Evolutionary conservation across 2,329 filamentous ascomycete genomes (phyloP).

Genomic region (Sclerotinia glacialis): DNA sequence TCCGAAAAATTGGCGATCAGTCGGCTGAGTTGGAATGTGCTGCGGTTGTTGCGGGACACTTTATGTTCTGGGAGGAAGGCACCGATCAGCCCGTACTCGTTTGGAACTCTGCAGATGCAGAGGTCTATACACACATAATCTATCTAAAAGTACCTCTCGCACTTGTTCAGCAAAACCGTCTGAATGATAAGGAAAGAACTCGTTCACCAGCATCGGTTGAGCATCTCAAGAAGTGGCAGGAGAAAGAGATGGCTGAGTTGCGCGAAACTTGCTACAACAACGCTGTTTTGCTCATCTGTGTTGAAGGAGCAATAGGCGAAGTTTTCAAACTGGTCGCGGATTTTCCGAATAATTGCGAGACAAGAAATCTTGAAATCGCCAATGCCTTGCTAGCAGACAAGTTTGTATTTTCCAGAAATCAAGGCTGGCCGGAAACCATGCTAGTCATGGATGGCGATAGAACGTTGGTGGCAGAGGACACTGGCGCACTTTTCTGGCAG

Average conservation of each 20-base stretch:
- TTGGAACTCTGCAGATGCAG: constrained; percentile 46
- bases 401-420: not conserved
- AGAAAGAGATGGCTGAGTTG: constrained; percentile 46
- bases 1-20: constrained; percentile 44
- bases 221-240: constrained; percentile 48
- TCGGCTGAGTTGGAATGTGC: constrained; percentile 40
- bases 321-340: too few relatives aligned
- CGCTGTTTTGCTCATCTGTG: constrained; percentile 40
- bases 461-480: constrained; percentile 52
- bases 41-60: constrained; percentile 55
- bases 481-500: constrained; percentile 51
- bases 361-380: too few relatives aligned
- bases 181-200: constrained; percentile 41
- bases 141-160: constrained; percentile 49
- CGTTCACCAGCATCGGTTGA: constrained; percentile 40
- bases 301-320: too few relatives aligned
- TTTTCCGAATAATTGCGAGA: too few relatives aligned
- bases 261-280: constrained; percentile 46
- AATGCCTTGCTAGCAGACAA: too few relatives aligned
- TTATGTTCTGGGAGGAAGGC: constrained; percentile 50
- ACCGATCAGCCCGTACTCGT: not conserved
- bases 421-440: constrained; percentile 43
- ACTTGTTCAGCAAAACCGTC: constrained; percentile 42
- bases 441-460: constrained; percentile 58
- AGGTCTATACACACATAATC: constrained; percentile 55